Conservation (phyloP, 352 stramenopile genomes). For the Thraustotheca clavata region DNA sequence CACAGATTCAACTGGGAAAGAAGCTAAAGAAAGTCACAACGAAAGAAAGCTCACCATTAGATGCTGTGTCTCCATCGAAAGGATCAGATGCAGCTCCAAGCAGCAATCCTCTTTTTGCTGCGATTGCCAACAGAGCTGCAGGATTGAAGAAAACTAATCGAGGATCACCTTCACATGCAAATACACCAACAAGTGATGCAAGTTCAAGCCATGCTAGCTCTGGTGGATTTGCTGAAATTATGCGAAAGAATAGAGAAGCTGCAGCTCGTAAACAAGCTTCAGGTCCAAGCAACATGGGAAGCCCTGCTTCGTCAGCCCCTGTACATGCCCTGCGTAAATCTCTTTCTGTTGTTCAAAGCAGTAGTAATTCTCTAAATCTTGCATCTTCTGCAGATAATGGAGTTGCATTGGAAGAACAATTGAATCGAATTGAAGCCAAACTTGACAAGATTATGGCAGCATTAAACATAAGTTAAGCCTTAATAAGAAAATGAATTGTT, state of each 20-base stretch:
- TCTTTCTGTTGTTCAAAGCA: background rate
- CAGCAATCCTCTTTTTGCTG: conserved; percentile 20
- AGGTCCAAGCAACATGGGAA: conserved; percentile 13
- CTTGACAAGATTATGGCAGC: conserved; percentile 86
- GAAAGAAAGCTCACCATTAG: conserved; percentile 56
- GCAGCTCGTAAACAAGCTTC: conserved; percentile 41
- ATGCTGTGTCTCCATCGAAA: conserved; percentile 25
- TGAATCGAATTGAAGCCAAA: conserved; percentile 74
- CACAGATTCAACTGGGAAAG: conserved; percentile 61
- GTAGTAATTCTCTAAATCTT: conserved; percentile 6
- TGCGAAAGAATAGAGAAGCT: conserved; percentile 82
- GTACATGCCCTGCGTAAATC: background rate
- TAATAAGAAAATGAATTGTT: background rate
- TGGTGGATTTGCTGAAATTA: conserved; percentile 81
- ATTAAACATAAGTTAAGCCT: conserved; percentile 49
- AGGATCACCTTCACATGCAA: background rate
- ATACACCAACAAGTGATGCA: background rate
- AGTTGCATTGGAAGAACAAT: conserved; percentile 45
- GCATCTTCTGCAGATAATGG: background rate
- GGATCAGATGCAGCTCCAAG: background rate
- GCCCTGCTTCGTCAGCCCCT: conserved; percentile 20
- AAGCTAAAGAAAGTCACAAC: conserved; percentile 73
- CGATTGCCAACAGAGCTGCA: conserved; percentile 6
- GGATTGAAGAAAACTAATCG: conserved; percentile 14
- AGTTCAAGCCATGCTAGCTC: conserved; percentile 19